A percentile compares a stretch with the other conserved stretches of the same genome.
These are phyloP conservation scores for Phytophthora citrophthora DNA, from an alignment of 352 stramenopile genomes.

Conservation along the genomic window DNA sequence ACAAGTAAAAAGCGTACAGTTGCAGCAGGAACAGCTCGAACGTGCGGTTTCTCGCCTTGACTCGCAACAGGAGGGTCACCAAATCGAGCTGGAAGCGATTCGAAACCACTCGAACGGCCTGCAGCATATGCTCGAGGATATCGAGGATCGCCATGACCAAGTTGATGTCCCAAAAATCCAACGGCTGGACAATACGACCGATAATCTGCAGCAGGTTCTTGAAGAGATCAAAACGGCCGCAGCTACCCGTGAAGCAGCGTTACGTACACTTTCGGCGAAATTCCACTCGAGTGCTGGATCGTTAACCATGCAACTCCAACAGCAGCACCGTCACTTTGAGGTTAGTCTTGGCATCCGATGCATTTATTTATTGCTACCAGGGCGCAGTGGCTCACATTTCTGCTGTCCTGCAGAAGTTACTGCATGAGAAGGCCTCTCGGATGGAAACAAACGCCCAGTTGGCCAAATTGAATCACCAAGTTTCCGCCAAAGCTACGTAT, in stretches of 20 bases:
- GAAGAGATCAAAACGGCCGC: constrained; percentile 23
- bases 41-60: constrained; percentile 13
- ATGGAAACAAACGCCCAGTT: constrained; percentile 25
- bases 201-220: constrained; percentile 26
- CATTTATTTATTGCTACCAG: background rate
- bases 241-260: constrained; percentile 27
- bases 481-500: constrained; percentile 21
- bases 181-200: constrained; percentile 18
- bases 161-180: constrained; percentile 17
- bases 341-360: constrained; percentile 12
- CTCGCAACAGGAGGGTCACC: constrained; percentile 3
- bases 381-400: background rate
- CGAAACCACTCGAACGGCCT: constrained; percentile 20
- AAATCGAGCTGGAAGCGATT: constrained; percentile 15
- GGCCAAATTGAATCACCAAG: constrained; percentile 20
- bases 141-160: constrained; percentile 22
- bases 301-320: constrained; percentile 33
- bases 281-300: constrained; percentile 35
- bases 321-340: constrained; percentile 38
- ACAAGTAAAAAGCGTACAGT: constrained; percentile 26
- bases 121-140: constrained; percentile 18
- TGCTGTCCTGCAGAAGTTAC: constrained; percentile 15
- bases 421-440: constrained; percentile 27
- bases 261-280: constrained; percentile 45
- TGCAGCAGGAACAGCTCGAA: constrained; percentile 14